phyloP scores from a whole-genome alignment of 192 early-diverging fungal species.

The Radiomyces spectabilis region DNA sequence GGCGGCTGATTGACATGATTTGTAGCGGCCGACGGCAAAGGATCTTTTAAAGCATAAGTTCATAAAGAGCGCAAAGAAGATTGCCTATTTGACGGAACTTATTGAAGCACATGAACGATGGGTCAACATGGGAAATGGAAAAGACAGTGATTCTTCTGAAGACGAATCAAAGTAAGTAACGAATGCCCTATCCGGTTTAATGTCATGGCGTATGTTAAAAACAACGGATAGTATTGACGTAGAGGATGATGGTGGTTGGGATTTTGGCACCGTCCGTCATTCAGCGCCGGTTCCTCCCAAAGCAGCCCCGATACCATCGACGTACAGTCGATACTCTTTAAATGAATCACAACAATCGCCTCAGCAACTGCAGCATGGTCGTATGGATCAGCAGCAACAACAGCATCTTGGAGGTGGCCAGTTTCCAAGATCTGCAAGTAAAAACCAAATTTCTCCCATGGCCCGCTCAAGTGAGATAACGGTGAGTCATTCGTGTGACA shows the following conservation, averaged over 20 bases:
- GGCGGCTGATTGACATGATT: not conserved
- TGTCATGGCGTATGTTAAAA: not conserved
- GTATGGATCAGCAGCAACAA: not conserved
- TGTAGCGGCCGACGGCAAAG: constrained; percentile 79
- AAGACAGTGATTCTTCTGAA: constrained; percentile 40
- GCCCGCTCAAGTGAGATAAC: constrained; percentile 12
- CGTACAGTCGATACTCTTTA: constrained; percentile 9
- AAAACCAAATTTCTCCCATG: constrained; percentile 9
- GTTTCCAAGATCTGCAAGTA: constrained; percentile 2
- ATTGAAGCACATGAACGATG: constrained; percentile 79
- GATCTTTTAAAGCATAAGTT: constrained; percentile 87
- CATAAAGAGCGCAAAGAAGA: constrained; percentile 75
- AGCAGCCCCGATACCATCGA: not conserved
- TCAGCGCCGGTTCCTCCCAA: constrained; percentile 13
- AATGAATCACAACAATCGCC: not conserved
- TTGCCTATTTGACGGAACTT: constrained; percentile 77
- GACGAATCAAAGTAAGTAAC: constrained; percentile 32
- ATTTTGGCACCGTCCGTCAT: constrained; percentile 46
- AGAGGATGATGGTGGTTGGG: constrained; percentile 41
- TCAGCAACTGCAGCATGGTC: not conserved
- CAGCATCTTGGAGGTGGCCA: not conserved
- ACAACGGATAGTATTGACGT: constrained; percentile 16
- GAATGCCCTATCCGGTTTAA: not conserved
- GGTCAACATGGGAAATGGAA: constrained; percentile 48
- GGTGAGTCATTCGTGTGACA: constrained; percentile 3